phyloP scores from a whole-genome alignment of 1,139 yeast genomes.

The Tardiomyces digboiensis region DNA sequence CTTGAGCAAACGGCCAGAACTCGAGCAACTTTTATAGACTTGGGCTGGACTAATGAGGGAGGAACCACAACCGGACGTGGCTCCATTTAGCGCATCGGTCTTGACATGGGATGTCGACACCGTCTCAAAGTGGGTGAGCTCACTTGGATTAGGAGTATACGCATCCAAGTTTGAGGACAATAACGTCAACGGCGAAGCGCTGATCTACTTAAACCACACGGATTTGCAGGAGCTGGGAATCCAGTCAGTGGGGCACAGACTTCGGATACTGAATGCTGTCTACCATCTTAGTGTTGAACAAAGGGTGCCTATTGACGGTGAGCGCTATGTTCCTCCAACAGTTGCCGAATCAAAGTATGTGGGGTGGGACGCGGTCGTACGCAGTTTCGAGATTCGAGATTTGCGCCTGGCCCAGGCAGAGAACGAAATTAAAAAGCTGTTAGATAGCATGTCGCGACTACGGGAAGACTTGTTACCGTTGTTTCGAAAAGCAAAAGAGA shows the following conservation, averaged over 20 bases:
- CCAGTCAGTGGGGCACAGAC: constrained; percentile 31
- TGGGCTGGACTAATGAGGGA: too few relatives aligned
- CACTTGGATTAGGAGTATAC: constrained; percentile 20
- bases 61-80: neutral
- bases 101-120: constrained; percentile 19
- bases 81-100: neutral
- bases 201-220: constrained; percentile 27
- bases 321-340: constrained; percentile 10
- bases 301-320: constrained; percentile 20
- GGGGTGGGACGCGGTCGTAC: neutral
- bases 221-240: constrained; percentile 34
- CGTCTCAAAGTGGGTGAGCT: constrained; percentile 20
- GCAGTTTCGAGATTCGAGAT: constrained; percentile 10
- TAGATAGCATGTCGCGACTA: constrained; percentile 24
- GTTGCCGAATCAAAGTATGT: neutral
- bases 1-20: too few relatives aligned
- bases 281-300: constrained; percentile 23
- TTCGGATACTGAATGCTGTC: constrained; percentile 28
- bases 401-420: constrained; percentile 28
- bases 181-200: constrained; percentile 32
- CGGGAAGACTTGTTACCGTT: constrained; percentile 33
- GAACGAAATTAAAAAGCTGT: constrained; percentile 24
- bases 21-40: too few relatives aligned
- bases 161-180: constrained; percentile 22
- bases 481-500: constrained; percentile 30